Base-by-base conservation (phyloP, 1,284 basidiomycete species). In the Thelephora terrestris region DNA sequence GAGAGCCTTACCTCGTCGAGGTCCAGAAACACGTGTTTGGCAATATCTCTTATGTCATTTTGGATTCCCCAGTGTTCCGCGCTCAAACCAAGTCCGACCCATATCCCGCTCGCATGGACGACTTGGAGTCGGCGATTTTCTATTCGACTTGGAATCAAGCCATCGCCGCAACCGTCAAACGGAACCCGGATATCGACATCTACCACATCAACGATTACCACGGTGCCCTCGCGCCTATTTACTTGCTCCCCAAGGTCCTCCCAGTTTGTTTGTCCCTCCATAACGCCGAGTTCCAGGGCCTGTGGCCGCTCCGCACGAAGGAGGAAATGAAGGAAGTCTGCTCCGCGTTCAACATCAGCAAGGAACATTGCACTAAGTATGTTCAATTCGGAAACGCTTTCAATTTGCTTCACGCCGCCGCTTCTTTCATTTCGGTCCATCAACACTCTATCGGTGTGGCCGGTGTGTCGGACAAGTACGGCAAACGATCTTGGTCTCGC, bases 321-420 rank as follows among this genome's bases (percentile, higher is more conserved):
- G 91, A 94, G 62, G 91, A 94, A 65, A 92, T 93, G 88, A 94
- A 92, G 71, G 91, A 95, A 64, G 91, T 95, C 43, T 95, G 91
- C 63, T 92, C 91, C 3, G 91, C 91, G 10, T 95, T 94, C 76
- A 94, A 94, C 66, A 89, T 95, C 62, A 87, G 86, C 71, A 94
- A 94, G 67, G 91, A 93, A 60, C 76, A 91, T 57, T 94, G 91
- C 70, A 91, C 85, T 48, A 94, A 93, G 73, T 95, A 95, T 62
- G 89, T 95, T 36, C 91, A 94, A 67, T 95, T 95, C 62, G 91
- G 91, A 57, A 95, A 95, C 73, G 94, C 91, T 10, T 94, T 94
- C 75, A 95, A 95, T 64, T 69, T 95, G 61, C 74, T 95, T 27
- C 91, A 94, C 61, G 91, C 91, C 23, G 91, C 81, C 14, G 91